Base-by-base conservation (phyloP, 2,329 filamentous ascomycete species). In the Chrysoporthe austroafricana region DNA sequence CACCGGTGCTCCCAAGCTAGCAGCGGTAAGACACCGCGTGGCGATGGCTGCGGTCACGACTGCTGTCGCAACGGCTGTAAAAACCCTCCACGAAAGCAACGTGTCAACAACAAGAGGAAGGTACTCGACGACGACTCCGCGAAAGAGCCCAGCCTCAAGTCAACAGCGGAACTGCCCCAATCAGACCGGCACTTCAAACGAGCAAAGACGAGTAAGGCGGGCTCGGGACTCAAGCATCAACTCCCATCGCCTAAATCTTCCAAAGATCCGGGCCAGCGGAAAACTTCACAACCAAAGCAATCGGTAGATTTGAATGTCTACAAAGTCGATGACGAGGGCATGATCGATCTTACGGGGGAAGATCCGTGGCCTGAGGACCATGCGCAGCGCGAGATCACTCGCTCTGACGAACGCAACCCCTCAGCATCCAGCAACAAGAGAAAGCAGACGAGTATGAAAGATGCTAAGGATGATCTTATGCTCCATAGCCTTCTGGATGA, bases 41-140 rank as follows among this genome's bases (percentile, higher is more conserved):
- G 81, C 4, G 79, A 78, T 44, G 71, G 66, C 44, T 94, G 92
- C 77, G 91, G 88, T 72, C 92, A 95, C 73, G 77, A 85, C 46
- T 95, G 92, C 73, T 95, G 92, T 73, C 85, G 84, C 34, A 88
- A 92, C 69, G 92, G 92, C 0, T 74, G 91, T 21, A 87, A 91
- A 46, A 92, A 88, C 70, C 89, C 87, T 46, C 74, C 67, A 81
- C 85, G 56, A 82, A 83, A 75, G 68, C 79, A 66, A 69, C 73
- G 9, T 75, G 75, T 63, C 64, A 74, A 71, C 67, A 69, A 67
- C 67, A 77, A 74, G 36, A 74, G 71, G 21, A 76, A 76, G 13
- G 68, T 56, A 4, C 73, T 72, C 3, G 71, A 69, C 8, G 68
- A 73, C 34, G 36, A 69, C 1, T 26, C 26, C 26, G 26, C 21